Percentiles rank a stretch among this genome's conserved stretches.
Evolutionary conservation across 371 early-diverging fungal species (phyloP).

Genomic region (Mucor ambiguus): DNA sequence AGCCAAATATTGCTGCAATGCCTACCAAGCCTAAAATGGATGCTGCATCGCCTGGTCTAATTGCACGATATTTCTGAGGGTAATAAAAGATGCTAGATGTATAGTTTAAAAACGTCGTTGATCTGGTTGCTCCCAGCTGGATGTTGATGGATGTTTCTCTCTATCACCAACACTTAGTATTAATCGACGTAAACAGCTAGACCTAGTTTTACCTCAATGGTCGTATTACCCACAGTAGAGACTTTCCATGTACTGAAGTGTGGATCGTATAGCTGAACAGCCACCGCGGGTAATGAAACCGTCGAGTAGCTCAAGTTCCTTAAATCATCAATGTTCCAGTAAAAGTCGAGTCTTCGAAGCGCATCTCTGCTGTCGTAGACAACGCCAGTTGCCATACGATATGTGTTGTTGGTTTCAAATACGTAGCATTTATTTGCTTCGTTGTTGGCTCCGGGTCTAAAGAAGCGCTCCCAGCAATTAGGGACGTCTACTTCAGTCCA

Average conservation of each 20-base stretch:
- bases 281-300: constrained; percentile 35
- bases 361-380: constrained; percentile 16
- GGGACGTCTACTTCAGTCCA: constrained; percentile 23
- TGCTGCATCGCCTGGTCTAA: constrained; percentile 25
- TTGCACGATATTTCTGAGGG: constrained; percentile 33
- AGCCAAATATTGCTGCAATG: neutral
- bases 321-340: constrained; percentile 38
- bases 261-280: constrained; percentile 35
- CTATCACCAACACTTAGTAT: constrained; percentile 3
- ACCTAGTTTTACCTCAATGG: constrained; percentile 26
- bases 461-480: constrained; percentile 16
- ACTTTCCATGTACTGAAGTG: constrained; percentile 33
- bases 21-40: constrained; percentile 43
- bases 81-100: constrained; percentile 33
- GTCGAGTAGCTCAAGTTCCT: constrained; percentile 18
- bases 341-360: constrained; percentile 41
- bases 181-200: neutral
- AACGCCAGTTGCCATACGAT: constrained; percentile 26
- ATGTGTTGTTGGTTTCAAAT: constrained; percentile 28
- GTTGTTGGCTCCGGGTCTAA: constrained; percentile 10
- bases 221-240: constrained; percentile 18
- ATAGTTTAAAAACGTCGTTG: constrained; percentile 29
- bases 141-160: constrained; percentile 21
- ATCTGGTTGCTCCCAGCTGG: constrained; percentile 26
- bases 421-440: constrained; percentile 25